phyloP scores from a whole-genome alignment of 495 filamentous ascomycete species.

The Penicillium daleae region DNA sequence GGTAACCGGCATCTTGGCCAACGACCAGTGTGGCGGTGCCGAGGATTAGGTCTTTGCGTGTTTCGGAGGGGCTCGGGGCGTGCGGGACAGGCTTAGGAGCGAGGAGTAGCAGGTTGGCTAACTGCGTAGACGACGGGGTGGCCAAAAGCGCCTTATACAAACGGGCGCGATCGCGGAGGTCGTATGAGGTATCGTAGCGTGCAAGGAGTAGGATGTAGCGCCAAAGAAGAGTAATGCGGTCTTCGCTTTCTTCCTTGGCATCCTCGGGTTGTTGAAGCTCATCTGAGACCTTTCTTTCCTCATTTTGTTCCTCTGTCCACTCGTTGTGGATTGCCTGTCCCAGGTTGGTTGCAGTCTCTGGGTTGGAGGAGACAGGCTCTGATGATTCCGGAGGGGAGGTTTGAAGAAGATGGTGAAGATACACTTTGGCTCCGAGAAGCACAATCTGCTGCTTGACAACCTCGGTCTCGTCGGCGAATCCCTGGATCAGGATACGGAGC shows the following conservation, averaged over 20 bases:
- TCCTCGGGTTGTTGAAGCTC: constrained; percentile 23
- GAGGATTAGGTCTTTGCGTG: constrained; percentile 71
- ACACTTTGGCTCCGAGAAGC: constrained; percentile 90
- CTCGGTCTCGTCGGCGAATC: constrained; percentile 82
- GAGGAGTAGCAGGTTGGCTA: constrained; percentile 86
- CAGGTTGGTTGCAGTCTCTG: constrained; percentile 14
- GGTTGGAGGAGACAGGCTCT: constrained; percentile 7
- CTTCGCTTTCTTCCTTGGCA: constrained; percentile 50
- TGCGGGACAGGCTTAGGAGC: constrained; percentile 94
- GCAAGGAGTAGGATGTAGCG: constrained; percentile 81
- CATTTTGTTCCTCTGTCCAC: constrained; percentile 44
- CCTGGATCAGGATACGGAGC: constrained; percentile 82
- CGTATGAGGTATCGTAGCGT: constrained; percentile 92
- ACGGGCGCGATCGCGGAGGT: constrained; percentile 86
- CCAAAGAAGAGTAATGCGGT: constrained; percentile 77
- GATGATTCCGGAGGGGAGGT: constrained; percentile 53
- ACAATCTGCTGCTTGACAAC: constrained; percentile 88
- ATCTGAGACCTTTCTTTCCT: constrained; percentile 32
- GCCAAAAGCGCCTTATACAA: constrained; percentile 83
- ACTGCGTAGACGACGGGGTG: constrained; percentile 72
- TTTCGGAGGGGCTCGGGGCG: constrained; percentile 80
- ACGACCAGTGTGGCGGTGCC: constrained; percentile 85
- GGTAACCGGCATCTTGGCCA: constrained; percentile 70
- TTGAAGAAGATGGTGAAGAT: constrained; percentile 74
- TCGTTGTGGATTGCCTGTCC: constrained; percentile 40